A percentile compares a stretch with the other conserved stretches of the same genome.
Conservation (phyloP, 2,329 filamentous ascomycete genomes). For the Ophiostoma triangulosporum region DNA sequence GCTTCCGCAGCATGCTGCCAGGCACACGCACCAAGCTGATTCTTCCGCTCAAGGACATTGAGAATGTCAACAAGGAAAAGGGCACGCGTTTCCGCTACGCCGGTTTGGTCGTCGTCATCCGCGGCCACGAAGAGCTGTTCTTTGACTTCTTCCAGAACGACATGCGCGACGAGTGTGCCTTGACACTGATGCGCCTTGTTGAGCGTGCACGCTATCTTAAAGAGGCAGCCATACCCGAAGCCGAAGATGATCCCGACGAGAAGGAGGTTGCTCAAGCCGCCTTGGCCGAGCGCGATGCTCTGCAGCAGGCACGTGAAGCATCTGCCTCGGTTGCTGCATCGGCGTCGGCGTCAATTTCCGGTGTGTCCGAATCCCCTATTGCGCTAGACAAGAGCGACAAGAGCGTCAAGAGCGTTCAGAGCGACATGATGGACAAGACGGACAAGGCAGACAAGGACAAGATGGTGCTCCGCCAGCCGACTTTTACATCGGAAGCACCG, state of each 20-base stretch:
- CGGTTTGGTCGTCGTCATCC: conserved; percentile 82
- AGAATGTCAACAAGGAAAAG: conserved; percentile 89
- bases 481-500: conserved; percentile 42
- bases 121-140: conserved; percentile 88
- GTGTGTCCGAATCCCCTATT: not conserved
- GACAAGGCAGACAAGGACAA: conserved; percentile 27
- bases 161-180: conserved; percentile 74
- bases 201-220: conserved; percentile 55
- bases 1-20: conserved; percentile 81
- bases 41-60: conserved; percentile 77
- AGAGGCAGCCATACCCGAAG: conserved; percentile 53
- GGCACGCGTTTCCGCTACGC: conserved; percentile 87
- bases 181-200: conserved; percentile 64
- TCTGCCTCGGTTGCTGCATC: not conserved
- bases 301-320: conserved; percentile 55
- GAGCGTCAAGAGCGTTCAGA: too few species aligned
- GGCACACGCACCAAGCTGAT: conserved; percentile 88
- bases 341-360: not conserved
- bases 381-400: not conserved
- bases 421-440: not conserved
- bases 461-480: conserved; percentile 31
- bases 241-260: conserved; percentile 57
- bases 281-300: conserved; percentile 64
- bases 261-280: conserved; percentile 59
- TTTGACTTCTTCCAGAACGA: conserved; percentile 78